Evolutionary conservation across 164 flowering plant species (phyloP), one percentile per base, ranked within the genome.

Genomic region (Aristolochia californica): DNA sequence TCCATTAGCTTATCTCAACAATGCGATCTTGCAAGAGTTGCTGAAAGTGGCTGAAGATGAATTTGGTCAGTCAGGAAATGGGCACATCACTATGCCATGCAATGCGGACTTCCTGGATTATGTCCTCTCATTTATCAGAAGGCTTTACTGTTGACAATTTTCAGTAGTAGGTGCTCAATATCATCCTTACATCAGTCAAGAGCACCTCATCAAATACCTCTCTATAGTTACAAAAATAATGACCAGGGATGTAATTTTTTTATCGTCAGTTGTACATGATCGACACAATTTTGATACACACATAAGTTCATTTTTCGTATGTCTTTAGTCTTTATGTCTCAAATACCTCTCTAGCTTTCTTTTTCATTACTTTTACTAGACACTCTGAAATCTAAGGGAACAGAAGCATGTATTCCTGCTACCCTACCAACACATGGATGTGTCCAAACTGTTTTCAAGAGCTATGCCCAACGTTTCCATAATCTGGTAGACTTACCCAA

Each of bases 31-130:
- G 43, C 50, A 14, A 43, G 61, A 64, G 51, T 56, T 64, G 12
- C 53, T 64, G 11, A 64, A 50, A 26, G 57, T 64, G 61, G 30
- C 57, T 5, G 67, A 57, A 43, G 56, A 38, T 3, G 61, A 57
- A 49, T 64, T 64, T 21, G 65, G 65, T 15, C 45, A 45, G 22
- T 24, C 53, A 5, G 16, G 51, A 1, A 24, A 55, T 55, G 65
- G 58, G 1, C 51, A 53, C 1, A 62, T 64, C 27, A 57, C 47
- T 43, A 18, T 64, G 13, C 67, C 67, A 16, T 64, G 67, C 16
- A 56, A 64, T 49, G 49, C 25, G 7, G 21, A 25, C 18, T 57
- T 57, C 25, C n/a, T 64, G 26, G 61, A 57, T 7, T 63, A 50
- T 43, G 34, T 64, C 13, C 13, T 64, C 23, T 57, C 61, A 3